Evolutionary conservation across 495 filamentous ascomycete genomes (phyloP), one percentile per base, ranked within the genome.

Genomic region (Letharia columbiana): DNA sequence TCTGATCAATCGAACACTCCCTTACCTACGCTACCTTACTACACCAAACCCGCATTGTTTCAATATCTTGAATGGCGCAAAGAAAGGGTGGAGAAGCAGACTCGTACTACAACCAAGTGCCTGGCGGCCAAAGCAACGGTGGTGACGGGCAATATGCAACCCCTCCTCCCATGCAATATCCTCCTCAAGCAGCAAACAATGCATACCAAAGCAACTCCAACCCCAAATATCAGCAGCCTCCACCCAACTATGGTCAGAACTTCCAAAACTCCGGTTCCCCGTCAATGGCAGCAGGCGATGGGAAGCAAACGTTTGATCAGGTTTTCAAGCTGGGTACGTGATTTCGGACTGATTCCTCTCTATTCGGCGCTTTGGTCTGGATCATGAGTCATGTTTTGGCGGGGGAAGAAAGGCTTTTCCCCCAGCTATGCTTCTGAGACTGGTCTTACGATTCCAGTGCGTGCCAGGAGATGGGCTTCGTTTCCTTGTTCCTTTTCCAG

Each of bases 261-360:
- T 72, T 65, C 40, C 63, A 68, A 37, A 65, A 71, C 31, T 35
- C 61, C 56, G 63, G 61, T 39, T 28, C 64, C n/a, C 63, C 66
- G 6, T 65, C 47, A 60, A 40, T 49, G 37, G 52, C 64, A 17
- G 40, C 40, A 9, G 64, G 62, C 35, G 70, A 71, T 23, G 72
- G 74, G 64, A 82, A 90, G 71, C 79, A 79, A 17, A 82, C 78
- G 20, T 97, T 92, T 70, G 86, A 93, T 20, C 82, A 96, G 71
- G 83, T 84, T 1, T 96, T 96, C 77, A 86, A 84, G 74, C 72
- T 96, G 47, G 52, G 52, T 56, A 35, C 49, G 49, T 31, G 11
- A 17, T 5, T 10, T 49, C 8, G 45, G 8, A 3, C 7, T 23
- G 45, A 9, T 1, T 49, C 2, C 8, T 23, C 23, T 20, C 20